Conservation (phyloP, 306 rosid species). For the Corylus avellana region DNA sequence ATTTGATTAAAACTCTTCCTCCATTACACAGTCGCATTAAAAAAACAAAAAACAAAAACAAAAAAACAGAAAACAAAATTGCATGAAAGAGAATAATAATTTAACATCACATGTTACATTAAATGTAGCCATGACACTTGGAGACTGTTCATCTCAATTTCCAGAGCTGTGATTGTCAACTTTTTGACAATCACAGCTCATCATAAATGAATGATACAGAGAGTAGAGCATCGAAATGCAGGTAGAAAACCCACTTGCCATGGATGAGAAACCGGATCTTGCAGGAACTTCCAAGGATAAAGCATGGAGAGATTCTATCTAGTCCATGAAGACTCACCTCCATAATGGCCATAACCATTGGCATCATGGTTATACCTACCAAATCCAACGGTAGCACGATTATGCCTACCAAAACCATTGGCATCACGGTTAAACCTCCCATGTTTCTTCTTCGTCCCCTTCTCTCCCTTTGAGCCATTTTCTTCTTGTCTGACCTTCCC, state of each 20-base stretch:
- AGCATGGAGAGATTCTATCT: constrained; percentile 17
- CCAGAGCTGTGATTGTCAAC: not conserved
- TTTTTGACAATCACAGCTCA: not conserved
- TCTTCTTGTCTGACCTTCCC: constrained; percentile 30
- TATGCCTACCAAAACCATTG: constrained; percentile 31
- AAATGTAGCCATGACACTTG: not conserved
- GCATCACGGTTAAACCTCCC: constrained; percentile 33
- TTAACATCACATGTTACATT: not conserved
- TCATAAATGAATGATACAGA: not conserved
- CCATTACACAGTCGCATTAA: too few species aligned
- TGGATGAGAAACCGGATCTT: not conserved
- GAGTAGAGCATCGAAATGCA: not conserved
- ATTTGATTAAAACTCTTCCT: too few species aligned
- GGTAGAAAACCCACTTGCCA: not conserved
- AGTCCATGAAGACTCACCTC: constrained; percentile 33
- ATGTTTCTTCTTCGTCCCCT: constrained; percentile 33
- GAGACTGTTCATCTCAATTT: not conserved
- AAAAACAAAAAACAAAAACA: too few species aligned
- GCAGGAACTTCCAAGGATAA: not conserved
- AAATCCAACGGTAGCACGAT: constrained; percentile 23
- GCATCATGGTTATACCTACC: constrained; percentile 33
- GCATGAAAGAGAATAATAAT: not conserved
- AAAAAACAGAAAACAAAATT: too few species aligned
- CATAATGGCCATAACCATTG: constrained; percentile 24
- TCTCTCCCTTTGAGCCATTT: constrained; percentile 47